Percentiles rank a stretch among this genome's conserved stretches.
Evolutionary conservation across 1,139 yeast species (phyloP).

Genomic region (Waltiozyma sp.): DNA sequence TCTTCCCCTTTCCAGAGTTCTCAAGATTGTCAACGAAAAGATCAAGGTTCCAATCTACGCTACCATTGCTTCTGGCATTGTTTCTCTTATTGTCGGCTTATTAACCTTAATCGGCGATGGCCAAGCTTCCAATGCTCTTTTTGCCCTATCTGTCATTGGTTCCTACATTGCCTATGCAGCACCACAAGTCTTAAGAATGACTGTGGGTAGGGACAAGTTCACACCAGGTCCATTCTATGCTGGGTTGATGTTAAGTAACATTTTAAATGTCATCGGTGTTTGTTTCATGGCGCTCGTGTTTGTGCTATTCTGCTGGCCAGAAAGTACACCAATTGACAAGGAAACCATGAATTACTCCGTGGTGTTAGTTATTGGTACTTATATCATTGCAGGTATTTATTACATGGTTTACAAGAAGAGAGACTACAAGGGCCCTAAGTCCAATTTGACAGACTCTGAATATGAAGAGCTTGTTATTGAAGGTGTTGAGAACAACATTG

Average conservation of each 20-base stretch:
- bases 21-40: slow-evolving; percentile 39
- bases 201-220: slow-evolving; percentile 34
- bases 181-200: slow-evolving; percentile 37
- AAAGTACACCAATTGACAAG: slow-evolving; percentile 23
- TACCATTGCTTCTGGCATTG: slow-evolving; percentile 35
- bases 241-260: slow-evolving; percentile 2
- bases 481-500: background rate
- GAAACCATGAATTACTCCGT: slow-evolving; percentile 43
- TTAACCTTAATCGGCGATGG: slow-evolving; percentile 38
- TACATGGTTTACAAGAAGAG: slow-evolving; percentile 20
- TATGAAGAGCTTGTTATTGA: background rate
- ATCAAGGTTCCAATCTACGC: slow-evolving; percentile 47
- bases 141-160: slow-evolving; percentile 43
- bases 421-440: slow-evolving; percentile 8
- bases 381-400: slow-evolving; percentile 31
- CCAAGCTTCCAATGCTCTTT: slow-evolving; percentile 46
- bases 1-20: slow-evolving; percentile 29
- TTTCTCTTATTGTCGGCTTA: slow-evolving; percentile 39
- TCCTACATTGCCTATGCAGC: slow-evolving; percentile 45
- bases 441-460: slow-evolving; percentile 4
- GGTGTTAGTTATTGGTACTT: slow-evolving; percentile 36
- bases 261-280: slow-evolving; percentile 4
- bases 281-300: slow-evolving; percentile 21
- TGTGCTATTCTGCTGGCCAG: slow-evolving; percentile 34
- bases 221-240: slow-evolving; percentile 55